Percentiles rank a stretch among this genome's conserved stretches.
Evolutionary conservation across 2,329 filamentous ascomycete species (phyloP).

Genomic region (Cladosporium phlei): DNA sequence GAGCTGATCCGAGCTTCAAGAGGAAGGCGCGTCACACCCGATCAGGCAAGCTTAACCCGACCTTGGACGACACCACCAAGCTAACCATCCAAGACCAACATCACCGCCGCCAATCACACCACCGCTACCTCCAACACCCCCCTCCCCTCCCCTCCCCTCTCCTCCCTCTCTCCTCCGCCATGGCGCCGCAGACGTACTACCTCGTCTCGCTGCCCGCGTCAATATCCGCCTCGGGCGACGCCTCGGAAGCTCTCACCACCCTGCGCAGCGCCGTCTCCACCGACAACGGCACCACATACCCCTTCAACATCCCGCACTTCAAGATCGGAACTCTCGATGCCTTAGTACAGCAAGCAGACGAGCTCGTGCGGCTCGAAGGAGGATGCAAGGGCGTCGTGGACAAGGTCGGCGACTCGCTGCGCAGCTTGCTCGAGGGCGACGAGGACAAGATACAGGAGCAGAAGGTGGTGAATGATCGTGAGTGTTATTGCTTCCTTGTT

Average conservation of each 20-base stretch:
- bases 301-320: constrained; percentile 85
- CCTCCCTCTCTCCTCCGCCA: constrained; percentile 15
- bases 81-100: constrained; percentile 12
- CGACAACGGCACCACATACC: constrained; percentile 70
- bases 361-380: constrained; percentile 79
- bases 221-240: constrained; percentile 74
- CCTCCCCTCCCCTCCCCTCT: background rate
- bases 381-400: constrained; percentile 75
- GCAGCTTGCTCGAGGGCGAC: constrained; percentile 75
- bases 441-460: constrained; percentile 78
- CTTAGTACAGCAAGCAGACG: constrained; percentile 92
- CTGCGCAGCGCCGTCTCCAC: constrained; percentile 66
- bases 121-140: constrained; percentile 3
- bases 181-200: constrained; percentile 61
- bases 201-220: constrained; percentile 86
- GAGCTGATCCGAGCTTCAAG: background rate
- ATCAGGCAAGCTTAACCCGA: background rate
- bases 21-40: constrained; percentile 3
- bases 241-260: constrained; percentile 73
- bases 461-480: constrained; percentile 93
- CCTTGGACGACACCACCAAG: background rate
- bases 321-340: constrained; percentile 97
- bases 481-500: constrained; percentile 31
- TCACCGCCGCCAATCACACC: constrained; percentile 9
- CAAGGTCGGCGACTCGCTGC: constrained; percentile 84